These are phyloP conservation scores for Kwoniella heveanensis DNA, from an alignment of 768 basidiomycete species.

Conservation along the genomic window DNA sequence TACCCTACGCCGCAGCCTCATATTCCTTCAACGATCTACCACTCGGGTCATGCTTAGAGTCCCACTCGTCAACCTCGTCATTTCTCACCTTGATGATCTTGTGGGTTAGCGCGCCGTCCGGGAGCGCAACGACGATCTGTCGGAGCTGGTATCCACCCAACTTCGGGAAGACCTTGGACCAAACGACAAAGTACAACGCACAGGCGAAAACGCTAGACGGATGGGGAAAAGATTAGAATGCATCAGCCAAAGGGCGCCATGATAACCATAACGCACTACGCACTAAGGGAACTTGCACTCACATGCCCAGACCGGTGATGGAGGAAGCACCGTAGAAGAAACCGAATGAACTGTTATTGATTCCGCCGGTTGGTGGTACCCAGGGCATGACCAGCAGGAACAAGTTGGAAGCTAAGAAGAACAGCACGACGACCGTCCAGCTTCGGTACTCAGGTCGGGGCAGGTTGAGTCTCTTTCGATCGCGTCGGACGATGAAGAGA, in stretches of 20 bases:
- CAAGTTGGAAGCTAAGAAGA: conserved; percentile 39
- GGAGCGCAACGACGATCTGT: conserved; percentile 43
- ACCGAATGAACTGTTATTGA: conserved; percentile 50
- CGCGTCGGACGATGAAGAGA: conserved; percentile 52
- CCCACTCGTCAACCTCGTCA: conserved; percentile 29
- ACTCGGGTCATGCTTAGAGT: conserved; percentile 27
- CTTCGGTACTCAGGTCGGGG: conserved; percentile 36
- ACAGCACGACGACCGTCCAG: conserved; percentile 37
- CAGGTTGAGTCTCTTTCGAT: conserved; percentile 46
- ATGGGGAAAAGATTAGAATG: background rate
- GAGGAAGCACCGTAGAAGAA: conserved; percentile 36
- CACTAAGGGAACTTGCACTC: no score
- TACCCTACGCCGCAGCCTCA: background rate
- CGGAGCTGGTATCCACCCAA: conserved; percentile 60
- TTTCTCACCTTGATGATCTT: conserved; percentile 28
- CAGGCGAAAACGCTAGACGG: conserved; percentile 33
- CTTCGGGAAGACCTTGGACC: conserved; percentile 60
- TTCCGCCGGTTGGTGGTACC: conserved; percentile 48
- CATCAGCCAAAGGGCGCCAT: no score
- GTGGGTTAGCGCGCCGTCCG: conserved; percentile 32
- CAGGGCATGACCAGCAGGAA: conserved; percentile 57
- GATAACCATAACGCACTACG: no score
- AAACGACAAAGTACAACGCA: conserved; percentile 55
- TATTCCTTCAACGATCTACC: conserved; percentile 12
- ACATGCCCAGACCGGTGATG: conserved; percentile 35